Percentiles rank a stretch among this genome's conserved stretches.
These are phyloP conservation scores for Linnemannia exigua DNA, from an alignment of 192 early-diverging fungal genomes.

Conservation along the genomic window DNA sequence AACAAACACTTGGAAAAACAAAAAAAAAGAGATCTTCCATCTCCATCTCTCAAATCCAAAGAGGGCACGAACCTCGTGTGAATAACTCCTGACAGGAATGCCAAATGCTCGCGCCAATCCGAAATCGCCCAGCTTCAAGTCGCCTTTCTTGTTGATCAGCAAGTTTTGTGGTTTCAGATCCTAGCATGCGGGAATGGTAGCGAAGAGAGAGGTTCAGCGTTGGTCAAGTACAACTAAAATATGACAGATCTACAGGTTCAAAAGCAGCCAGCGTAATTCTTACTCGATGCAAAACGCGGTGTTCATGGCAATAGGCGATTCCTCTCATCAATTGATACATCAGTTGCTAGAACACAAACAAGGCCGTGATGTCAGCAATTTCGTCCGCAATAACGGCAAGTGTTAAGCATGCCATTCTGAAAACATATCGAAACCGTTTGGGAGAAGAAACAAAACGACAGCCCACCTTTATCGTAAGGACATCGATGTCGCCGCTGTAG, in stretches of 20 bases:
- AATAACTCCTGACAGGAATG: slow-evolving; percentile 92
- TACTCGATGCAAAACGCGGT: slow-evolving; percentile 95
- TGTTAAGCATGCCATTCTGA: no score
- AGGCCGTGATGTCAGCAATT: slow-evolving; percentile 1
- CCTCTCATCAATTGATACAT: slow-evolving; percentile 98
- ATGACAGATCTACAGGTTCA: neutral
- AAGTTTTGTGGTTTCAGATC: slow-evolving; percentile 93
- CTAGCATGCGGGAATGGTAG: slow-evolving; percentile 36
- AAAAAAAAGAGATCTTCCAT: neutral
- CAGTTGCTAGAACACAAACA: slow-evolving; percentile 72
- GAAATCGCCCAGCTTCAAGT: slow-evolving; percentile 94
- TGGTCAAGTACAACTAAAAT: neutral
- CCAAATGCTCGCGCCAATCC: slow-evolving; percentile 98
- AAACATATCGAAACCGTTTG: neutral
- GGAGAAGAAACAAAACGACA: neutral
- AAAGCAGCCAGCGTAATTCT: neutral
- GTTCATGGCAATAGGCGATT: slow-evolving; percentile 96
- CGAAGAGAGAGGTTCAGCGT: neutral
- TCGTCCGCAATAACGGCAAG: neutral
- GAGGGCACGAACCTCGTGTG: slow-evolving; percentile 72
- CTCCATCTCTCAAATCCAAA: slow-evolving; percentile 18
- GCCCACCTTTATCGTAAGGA: slow-evolving; percentile 89
- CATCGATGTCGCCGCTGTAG: slow-evolving; percentile 85
- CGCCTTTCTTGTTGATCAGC: slow-evolving; percentile 92
- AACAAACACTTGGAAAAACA: neutral